phyloP scores from a whole-genome alignment of 345 rosid genomes.

The Mallotus nudiflorus region DNA sequence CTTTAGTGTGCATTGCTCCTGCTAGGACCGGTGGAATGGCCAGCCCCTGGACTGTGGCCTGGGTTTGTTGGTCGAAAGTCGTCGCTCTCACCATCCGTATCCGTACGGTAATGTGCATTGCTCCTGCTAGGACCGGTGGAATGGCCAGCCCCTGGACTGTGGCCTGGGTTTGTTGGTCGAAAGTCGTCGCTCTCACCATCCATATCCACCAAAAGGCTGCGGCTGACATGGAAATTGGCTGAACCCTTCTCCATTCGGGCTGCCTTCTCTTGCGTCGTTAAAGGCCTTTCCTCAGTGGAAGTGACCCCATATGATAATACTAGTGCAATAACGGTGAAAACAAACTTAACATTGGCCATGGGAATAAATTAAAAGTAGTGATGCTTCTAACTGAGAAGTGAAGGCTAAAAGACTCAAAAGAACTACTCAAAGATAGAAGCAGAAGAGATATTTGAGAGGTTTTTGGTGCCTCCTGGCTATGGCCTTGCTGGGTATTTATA shows the following conservation, averaged over 20 bases:
- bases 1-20: not conserved
- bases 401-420: not conserved
- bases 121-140: constrained; percentile 28
- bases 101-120: not conserved
- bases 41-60: constrained; percentile 61
- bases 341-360: constrained; percentile 28
- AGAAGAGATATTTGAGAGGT: not conserved
- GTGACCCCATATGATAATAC: constrained; percentile 23
- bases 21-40: constrained; percentile 44
- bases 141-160: constrained; percentile 65
- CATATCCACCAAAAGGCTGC: constrained; percentile 11
- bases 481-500: constrained; percentile 32
- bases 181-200: constrained; percentile 29
- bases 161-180: constrained; percentile 51
- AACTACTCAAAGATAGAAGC: not conserved
- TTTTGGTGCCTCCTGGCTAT: constrained; percentile 18
- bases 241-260: not conserved
- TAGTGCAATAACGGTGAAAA: constrained; percentile 17
- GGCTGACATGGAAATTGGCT: constrained; percentile 4
- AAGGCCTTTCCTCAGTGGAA: constrained; percentile 24
- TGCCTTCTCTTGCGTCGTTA: not conserved
- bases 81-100: too few relatives aligned
- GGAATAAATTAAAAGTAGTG: not conserved
- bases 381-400: not conserved
- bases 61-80: constrained; percentile 49